A percentile compares a stretch with the other conserved stretches of the same genome.
These are phyloP conservation scores for Beta lomatogona DNA, from an alignment of 179 eudicot species.

Conservation along the genomic window DNA sequence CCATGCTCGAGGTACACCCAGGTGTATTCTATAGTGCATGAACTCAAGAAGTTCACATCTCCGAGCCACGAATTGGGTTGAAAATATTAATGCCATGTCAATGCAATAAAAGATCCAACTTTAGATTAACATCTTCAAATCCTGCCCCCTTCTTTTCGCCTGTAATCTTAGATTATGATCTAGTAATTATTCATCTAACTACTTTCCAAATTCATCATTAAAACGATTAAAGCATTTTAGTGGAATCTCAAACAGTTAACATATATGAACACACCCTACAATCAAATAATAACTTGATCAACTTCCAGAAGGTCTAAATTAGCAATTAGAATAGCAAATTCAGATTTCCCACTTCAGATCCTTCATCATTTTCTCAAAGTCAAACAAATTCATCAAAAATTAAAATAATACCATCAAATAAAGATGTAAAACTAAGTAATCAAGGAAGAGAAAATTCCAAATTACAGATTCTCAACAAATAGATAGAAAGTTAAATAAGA, in stretches of 20 bases:
- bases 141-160: background rate
- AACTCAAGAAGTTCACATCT: too few relatives aligned
- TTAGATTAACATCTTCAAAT: background rate
- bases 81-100: background rate
- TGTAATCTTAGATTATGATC: background rate
- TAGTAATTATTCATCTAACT: background rate
- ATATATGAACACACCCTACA: background rate
- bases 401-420: background rate
- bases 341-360: slow-evolving; percentile 29
- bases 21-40: too few relatives aligned
- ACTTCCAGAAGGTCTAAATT: slow-evolving; percentile 5
- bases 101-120: background rate
- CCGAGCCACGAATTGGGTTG: too few relatives aligned
- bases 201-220: background rate
- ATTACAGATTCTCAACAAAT: background rate
- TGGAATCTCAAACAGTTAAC: background rate
- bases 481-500: too few relatives aligned
- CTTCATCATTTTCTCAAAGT: background rate
- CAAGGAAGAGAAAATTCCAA: too few relatives aligned
- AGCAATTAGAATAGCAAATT: background rate
- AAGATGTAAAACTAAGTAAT: too few relatives aligned
- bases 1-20: too few relatives aligned
- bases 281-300: background rate
- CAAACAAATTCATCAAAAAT: background rate
- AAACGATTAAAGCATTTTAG: background rate